A percentile compares a stretch with the other conserved stretches of the same genome.
phyloP scores from a whole-genome alignment of 2,329 filamentous ascomycete species.

The Arthrobotrys sphaeroides region DNA sequence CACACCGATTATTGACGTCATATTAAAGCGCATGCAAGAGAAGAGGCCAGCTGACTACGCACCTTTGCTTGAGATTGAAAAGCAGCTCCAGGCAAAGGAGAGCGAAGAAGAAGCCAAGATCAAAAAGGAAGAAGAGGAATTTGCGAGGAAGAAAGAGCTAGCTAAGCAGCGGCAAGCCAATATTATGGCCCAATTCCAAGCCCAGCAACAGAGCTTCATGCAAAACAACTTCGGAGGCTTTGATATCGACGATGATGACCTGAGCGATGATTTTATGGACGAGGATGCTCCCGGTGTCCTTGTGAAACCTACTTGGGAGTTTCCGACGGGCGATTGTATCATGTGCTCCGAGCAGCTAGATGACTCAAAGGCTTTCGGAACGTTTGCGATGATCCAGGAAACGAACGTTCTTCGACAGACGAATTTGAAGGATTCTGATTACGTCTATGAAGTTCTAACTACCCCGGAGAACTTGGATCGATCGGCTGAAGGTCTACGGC shows the following conservation, averaged over 20 bases:
- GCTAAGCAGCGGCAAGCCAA: slow-evolving; percentile 87
- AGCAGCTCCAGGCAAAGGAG: slow-evolving; percentile 68
- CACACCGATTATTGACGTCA: slow-evolving; percentile 80
- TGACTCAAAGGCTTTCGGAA: slow-evolving; percentile 87
- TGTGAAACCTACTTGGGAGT: slow-evolving; percentile 84
- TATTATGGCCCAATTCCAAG: slow-evolving; percentile 97
- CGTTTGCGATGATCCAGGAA: slow-evolving; percentile 87
- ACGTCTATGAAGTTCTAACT: slow-evolving; percentile 81
- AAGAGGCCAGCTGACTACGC: slow-evolving; percentile 78
- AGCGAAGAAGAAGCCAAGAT: slow-evolving; percentile 81
- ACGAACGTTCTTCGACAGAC: slow-evolving; percentile 89
- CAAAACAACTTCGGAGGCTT: slow-evolving; percentile 65
- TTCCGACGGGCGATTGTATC: slow-evolving; percentile 91
- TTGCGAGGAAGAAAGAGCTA: slow-evolving; percentile 86
- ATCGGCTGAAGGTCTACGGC: slow-evolving; percentile 81
- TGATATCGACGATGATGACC: slow-evolving; percentile 75
- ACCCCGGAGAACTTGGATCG: slow-evolving; percentile 84
- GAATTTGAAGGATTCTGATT: slow-evolving; percentile 80
- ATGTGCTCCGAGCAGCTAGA: slow-evolving; percentile 96
- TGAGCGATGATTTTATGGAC: slow-evolving; percentile 79
- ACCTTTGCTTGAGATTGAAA: slow-evolving; percentile 73
- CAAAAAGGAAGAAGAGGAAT: slow-evolving; percentile 74
- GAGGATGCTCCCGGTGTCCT: slow-evolving; percentile 69
- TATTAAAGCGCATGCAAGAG: slow-evolving; percentile 85
- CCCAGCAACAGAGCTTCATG: slow-evolving; percentile 95